Evolutionary conservation across 1,139 yeast genomes (phyloP).

Genomic region (Diutina ranongensis): DNA sequence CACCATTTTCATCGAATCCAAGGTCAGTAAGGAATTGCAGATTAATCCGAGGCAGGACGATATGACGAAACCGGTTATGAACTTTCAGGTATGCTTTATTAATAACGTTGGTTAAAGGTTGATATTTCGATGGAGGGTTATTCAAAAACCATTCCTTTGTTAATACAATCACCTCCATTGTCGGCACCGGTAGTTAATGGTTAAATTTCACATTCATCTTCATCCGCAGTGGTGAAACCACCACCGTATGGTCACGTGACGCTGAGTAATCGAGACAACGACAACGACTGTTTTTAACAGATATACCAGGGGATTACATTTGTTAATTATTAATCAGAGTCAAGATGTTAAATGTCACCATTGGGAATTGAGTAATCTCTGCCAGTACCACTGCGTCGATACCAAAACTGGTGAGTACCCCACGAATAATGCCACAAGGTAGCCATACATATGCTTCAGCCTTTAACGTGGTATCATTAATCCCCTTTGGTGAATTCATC

Average conservation of each 20-base stretch:
- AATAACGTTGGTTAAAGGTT: background rate
- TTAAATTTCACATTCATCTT: too few relatives aligned
- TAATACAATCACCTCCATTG: slow-evolving; percentile 1
- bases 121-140: background rate
- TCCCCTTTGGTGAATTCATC: slow-evolving; percentile 41
- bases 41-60: background rate
- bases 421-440: slow-evolving; percentile 78
- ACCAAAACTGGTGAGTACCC: slow-evolving; percentile 64
- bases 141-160: slow-evolving; percentile 1
- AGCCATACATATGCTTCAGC: slow-evolving; percentile 56
- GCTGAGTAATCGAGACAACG: background rate
- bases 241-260: background rate
- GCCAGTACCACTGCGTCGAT: slow-evolving; percentile 55
- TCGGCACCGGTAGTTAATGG: too few relatives aligned
- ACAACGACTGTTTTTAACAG: too few relatives aligned
- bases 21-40: background rate
- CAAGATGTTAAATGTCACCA: slow-evolving; percentile 62
- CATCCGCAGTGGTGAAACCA: too few relatives aligned
- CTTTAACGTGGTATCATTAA: slow-evolving; percentile 35
- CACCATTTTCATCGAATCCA: background rate
- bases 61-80: background rate
- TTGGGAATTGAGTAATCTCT: slow-evolving; percentile 55
- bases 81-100: background rate
- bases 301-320: too few relatives aligned
- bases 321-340: slow-evolving; percentile 34